phyloP scores from a whole-genome alignment of 345 rosid genomes.

The Eucalyptus fibrosa region DNA sequence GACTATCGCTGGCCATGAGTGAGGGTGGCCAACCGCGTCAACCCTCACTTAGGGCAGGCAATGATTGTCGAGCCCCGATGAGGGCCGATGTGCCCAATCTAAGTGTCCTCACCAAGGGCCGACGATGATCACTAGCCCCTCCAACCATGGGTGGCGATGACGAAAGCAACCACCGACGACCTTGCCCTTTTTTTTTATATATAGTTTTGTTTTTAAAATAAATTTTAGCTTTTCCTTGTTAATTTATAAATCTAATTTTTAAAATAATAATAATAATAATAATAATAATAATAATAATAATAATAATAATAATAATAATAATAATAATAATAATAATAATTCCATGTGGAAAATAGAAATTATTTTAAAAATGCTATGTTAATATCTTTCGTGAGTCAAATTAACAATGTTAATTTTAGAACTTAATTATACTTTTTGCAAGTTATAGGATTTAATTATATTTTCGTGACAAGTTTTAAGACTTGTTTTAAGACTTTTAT shows the following conservation, averaged over 20 bases:
- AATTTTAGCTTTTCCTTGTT: too few species aligned
- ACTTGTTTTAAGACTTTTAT: background rate
- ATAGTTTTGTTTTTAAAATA: too few species aligned
- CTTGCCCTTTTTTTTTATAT: background rate
- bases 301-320: too few species aligned
- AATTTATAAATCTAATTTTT: too few species aligned
- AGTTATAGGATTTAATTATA: fast-evolving
- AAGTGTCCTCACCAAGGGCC: fast-evolving
- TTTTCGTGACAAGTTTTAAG: fast-evolving
- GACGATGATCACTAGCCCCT: fast-evolving
- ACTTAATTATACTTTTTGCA: too few species aligned
- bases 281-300: too few species aligned
- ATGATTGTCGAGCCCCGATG: fast-evolving
- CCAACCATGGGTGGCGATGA: fast-evolving
- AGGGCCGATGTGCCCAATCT: background rate
- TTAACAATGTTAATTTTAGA: too few species aligned
- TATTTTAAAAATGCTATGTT: background rate
- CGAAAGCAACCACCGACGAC: background rate
- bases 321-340: too few species aligned
- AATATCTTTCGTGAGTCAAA: fast-evolving
- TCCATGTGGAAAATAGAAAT: background rate
- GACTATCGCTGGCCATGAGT: fast-evolving
- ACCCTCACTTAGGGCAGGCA: fast-evolving
- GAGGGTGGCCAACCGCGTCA: fast-evolving
- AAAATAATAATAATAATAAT: too few species aligned